phyloP scores from a whole-genome alignment of 805 yeast species.

The Tetrapisispora namnaoensis region DNA sequence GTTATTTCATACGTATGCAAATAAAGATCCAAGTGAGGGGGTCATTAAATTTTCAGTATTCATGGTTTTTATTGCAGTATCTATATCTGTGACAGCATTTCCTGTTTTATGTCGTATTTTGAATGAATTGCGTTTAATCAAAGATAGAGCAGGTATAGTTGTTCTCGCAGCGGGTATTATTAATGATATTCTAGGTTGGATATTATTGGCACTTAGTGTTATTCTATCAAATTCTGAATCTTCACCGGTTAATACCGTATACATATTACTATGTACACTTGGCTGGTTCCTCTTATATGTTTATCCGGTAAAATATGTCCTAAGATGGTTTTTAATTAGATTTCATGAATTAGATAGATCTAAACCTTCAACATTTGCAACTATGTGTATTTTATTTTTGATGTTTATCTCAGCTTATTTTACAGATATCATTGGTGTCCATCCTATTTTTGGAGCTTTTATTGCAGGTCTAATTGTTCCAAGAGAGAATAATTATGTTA shows the following conservation, averaged over 20 bases:
- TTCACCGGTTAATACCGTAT: conserved; percentile 54
- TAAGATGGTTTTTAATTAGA: conserved; percentile 37
- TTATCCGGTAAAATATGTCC: conserved; percentile 44
- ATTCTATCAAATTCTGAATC: conserved; percentile 66
- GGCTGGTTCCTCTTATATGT: conserved; percentile 61
- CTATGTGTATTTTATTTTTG: conserved; percentile 43
- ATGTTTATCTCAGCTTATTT: conserved; percentile 63
- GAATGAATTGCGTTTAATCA: conserved; percentile 59
- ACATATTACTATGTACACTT: conserved; percentile 51
- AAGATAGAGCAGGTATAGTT: conserved; percentile 59
- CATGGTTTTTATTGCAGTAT: conserved; percentile 74
- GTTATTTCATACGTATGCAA: conserved; percentile 45
- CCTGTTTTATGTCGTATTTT: conserved; percentile 75
- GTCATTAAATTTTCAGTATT: conserved; percentile 56
- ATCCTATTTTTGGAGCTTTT: conserved; percentile 80
- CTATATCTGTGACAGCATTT: conserved; percentile 76
- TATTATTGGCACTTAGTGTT: conserved; percentile 62
- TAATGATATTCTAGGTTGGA: conserved; percentile 77
- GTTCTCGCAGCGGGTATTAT: conserved; percentile 80
- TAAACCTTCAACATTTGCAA: conserved; percentile 51
- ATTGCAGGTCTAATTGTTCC: conserved; percentile 69
- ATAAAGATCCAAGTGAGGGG: conserved; percentile 23
- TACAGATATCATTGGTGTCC: conserved; percentile 79
- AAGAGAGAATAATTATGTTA: conserved; percentile 63
- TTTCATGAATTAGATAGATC: conserved; percentile 52